Conservation (phyloP, 306 rosid species). For the Trifolium fragiferum region DNA sequence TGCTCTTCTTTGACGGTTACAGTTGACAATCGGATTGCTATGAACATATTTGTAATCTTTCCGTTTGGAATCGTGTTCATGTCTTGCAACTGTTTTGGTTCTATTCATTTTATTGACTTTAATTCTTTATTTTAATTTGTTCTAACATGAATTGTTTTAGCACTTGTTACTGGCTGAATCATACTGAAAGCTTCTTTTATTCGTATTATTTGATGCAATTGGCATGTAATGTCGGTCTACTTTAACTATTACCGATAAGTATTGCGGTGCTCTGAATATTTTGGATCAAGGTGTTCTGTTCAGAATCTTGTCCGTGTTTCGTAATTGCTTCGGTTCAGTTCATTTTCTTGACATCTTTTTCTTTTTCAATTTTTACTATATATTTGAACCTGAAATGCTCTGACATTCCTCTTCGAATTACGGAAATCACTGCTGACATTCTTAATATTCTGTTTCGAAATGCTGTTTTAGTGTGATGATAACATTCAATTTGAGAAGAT, state of each 20-base stretch:
- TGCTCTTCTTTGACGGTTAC: background rate
- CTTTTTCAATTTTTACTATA: background rate
- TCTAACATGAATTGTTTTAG: slow-evolving; percentile 28
- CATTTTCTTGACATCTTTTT: slow-evolving; percentile 26
- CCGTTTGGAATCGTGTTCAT: background rate
- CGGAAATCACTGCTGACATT: background rate
- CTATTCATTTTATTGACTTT: slow-evolving; percentile 41
- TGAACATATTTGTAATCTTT: background rate
- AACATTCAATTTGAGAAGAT: background rate
- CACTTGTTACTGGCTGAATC: slow-evolving; percentile 40
- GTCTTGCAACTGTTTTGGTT: background rate
- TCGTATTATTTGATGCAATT: slow-evolving; percentile 1
- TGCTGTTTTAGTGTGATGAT: slow-evolving; percentile 15
- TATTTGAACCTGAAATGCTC: slow-evolving; percentile 21
- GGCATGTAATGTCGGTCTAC: background rate
- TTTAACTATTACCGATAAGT: background rate
- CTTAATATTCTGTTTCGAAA: background rate
- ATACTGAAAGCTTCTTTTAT: slow-evolving; percentile 1
- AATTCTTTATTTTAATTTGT: background rate
- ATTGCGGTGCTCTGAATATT: background rate
- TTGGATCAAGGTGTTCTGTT: slow-evolving; percentile 38
- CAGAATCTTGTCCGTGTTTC: background rate
- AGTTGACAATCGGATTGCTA: background rate
- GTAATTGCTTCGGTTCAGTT: slow-evolving; percentile 26
- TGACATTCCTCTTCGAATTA: slow-evolving; percentile 37